These are phyloP conservation scores for Rhododendron kiyosumense DNA, from an alignment of 148 eudicot species.

Conservation along the genomic window DNA sequence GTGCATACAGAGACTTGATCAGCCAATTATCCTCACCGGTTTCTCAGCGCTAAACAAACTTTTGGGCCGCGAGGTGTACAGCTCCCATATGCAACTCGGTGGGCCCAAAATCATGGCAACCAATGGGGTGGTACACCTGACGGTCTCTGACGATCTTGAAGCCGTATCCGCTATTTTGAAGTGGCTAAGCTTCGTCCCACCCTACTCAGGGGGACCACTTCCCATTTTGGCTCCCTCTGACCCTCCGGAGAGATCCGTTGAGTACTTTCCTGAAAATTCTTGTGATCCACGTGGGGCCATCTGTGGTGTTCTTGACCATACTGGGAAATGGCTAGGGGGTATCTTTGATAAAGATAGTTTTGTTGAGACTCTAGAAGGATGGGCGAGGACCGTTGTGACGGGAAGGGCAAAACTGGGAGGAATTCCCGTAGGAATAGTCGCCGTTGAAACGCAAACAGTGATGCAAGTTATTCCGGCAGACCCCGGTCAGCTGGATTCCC, in stretches of 20 bases:
- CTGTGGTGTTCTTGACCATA: constrained; percentile 45
- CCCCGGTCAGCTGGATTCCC: constrained; percentile 97
- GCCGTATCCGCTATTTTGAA: constrained; percentile 77
- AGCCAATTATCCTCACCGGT: constrained; percentile 93
- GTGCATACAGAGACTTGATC: constrained; percentile 96
- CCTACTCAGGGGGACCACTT: constrained; percentile 77
- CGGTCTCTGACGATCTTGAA: constrained; percentile 91
- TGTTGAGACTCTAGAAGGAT: constrained; percentile 89
- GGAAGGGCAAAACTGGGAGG: constrained; percentile 99
- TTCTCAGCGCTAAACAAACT: constrained; percentile 95
- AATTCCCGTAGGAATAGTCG: constrained; percentile 90
- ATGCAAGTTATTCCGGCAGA: constrained; percentile 98
- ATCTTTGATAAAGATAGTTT: constrained; percentile 89
- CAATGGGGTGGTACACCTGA: constrained; percentile 90
- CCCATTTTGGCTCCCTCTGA: constrained; percentile 70
- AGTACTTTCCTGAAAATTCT: constrained; percentile 80
- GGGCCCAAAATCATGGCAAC: constrained; percentile 99
- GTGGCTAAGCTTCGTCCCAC: constrained; percentile 92
- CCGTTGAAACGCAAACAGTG: constrained; percentile 96
- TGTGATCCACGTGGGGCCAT: constrained; percentile 98
- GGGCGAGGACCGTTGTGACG: constrained; percentile 99
- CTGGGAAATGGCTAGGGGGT: constrained; percentile 91
- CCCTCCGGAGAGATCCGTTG: constrained; percentile 74
- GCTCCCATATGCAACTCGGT: constrained; percentile 99
- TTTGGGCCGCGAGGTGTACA: constrained; percentile 94